phyloP scores from a whole-genome alignment of 768 basidiomycete species.

The Rhizopogon sp. region DNA sequence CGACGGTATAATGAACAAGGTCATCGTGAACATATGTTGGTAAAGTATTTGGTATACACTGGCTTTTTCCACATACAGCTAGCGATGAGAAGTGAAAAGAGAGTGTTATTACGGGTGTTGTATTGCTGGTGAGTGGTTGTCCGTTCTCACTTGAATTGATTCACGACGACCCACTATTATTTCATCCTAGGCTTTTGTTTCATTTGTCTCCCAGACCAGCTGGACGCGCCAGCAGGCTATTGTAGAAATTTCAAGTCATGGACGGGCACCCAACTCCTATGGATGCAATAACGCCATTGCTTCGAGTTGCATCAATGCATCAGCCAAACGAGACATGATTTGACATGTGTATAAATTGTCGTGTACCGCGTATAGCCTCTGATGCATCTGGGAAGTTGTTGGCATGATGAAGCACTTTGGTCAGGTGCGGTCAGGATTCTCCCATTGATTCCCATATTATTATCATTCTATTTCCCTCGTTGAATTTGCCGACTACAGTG shows the following conservation, averaged over 20 bases:
- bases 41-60: too few species aligned
- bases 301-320: too few species aligned
- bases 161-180: background rate
- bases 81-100: slow-evolving; percentile 68
- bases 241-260: background rate
- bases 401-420: too few species aligned
- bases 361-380: background rate
- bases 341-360: background rate
- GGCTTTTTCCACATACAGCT: slow-evolving; percentile 9
- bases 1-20: too few species aligned
- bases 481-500: too few species aligned
- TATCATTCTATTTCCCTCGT: too few species aligned
- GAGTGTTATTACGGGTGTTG: slow-evolving; percentile 47
- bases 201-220: slow-evolving; percentile 29
- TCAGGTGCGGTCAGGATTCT: background rate
- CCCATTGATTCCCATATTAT: too few species aligned
- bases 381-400: background rate
- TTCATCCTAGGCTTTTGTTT: slow-evolving; percentile 24
- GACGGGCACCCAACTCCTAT: too few species aligned
- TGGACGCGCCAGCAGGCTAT: slow-evolving; percentile 28
- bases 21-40: too few species aligned
- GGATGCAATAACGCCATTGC: background rate
- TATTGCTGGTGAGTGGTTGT: slow-evolving; percentile 39
- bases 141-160: background rate
- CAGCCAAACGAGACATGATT: too few species aligned